Base-by-base conservation (phyloP, 1,139 yeast species). In the Nadsonia commutata region DNA sequence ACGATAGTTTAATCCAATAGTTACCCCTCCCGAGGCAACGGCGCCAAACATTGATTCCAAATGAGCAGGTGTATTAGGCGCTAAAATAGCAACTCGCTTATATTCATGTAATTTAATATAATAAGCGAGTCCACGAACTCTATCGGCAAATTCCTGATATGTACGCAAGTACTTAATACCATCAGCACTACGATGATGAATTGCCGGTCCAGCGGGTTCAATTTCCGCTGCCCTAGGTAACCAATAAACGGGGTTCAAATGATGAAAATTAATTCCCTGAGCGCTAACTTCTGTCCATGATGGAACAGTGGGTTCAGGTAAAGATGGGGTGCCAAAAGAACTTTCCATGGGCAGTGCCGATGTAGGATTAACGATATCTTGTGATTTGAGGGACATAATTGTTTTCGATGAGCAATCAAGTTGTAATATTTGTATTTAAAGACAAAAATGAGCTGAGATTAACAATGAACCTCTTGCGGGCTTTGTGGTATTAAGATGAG, bases 61-160 rank as follows among this genome's bases (percentile, higher is more conserved):
- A 43, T 61, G 63, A 43, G 65, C 64, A 2, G 66, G 67, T 11
- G 66, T 63, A 49, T 62, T 63, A 18, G 65, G 58, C 3, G 58
- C 62, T 33, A 63, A 48, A 27, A 63, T 54, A 9, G 65, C 66
- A 17, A 63, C 55, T 21, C 60, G 51, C 48, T 53, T 52, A 43
- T 50, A 54, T 37, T 55, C 53, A 22, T 53, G 46, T 39, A 47
- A 40, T 43, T 53, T 51, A 45, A 63, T 51, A 48, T 49, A 61
- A 45, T 57, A 55, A 9, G 66, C 65, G 33, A 63, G 51, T 18
- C 54, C 51, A 38, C 52, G 49, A 6, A 59, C 62, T 8, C 66
- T 51, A 16, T 57, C 56, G 4, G 63, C 51, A 37, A 57, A 51
- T 38, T 58, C 55, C 17, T 45, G 44, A 45, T 63, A 63, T n/a